These are phyloP conservation scores for Prunus mongolica DNA, from an alignment of 306 rosid genomes.

Conservation along the genomic window DNA sequence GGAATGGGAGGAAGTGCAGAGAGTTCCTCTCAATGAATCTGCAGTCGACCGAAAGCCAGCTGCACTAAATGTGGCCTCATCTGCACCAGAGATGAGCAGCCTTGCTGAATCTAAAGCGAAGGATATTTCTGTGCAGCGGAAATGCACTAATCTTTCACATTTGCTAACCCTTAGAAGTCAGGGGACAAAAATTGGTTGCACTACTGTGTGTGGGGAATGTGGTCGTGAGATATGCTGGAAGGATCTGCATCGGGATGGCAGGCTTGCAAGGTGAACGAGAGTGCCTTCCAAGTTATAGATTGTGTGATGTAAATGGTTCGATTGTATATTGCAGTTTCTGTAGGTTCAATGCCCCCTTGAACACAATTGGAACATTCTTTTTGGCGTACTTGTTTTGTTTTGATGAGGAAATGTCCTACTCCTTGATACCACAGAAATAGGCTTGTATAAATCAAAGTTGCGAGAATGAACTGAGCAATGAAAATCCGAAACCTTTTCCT, in stretches of 20 bases:
- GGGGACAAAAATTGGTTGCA: slow-evolving; percentile 68
- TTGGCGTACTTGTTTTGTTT: neutral
- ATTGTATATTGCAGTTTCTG: slow-evolving; percentile 20
- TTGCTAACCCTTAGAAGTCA: slow-evolving; percentile 87
- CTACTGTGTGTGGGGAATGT: slow-evolving; percentile 90
- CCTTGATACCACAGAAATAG: neutral
- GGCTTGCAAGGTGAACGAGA: slow-evolving; percentile 23
- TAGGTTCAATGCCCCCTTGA: slow-evolving; percentile 18
- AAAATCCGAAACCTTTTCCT: neutral
- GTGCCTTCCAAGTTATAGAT: neutral
- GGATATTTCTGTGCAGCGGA: slow-evolving; percentile 42
- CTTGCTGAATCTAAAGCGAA: slow-evolving; percentile 29
- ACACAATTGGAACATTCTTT: slow-evolving; percentile 13
- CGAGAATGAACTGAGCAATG: neutral
- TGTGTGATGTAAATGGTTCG: slow-evolving; percentile 1
- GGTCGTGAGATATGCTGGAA: slow-evolving; percentile 90
- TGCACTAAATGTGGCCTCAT: slow-evolving; percentile 19
- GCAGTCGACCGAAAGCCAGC: slow-evolving; percentile 41
- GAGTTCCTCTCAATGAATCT: slow-evolving; percentile 50
- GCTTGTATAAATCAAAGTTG: neutral
- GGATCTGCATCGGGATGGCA: slow-evolving; percentile 47
- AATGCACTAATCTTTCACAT: slow-evolving; percentile 86
- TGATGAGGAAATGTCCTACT: neutral
- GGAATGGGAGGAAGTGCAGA: slow-evolving; percentile 92
- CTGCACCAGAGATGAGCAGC: slow-evolving; percentile 24